Conservation (phyloP, 164 flowering plant genomes). For the Piper betle region DNA sequence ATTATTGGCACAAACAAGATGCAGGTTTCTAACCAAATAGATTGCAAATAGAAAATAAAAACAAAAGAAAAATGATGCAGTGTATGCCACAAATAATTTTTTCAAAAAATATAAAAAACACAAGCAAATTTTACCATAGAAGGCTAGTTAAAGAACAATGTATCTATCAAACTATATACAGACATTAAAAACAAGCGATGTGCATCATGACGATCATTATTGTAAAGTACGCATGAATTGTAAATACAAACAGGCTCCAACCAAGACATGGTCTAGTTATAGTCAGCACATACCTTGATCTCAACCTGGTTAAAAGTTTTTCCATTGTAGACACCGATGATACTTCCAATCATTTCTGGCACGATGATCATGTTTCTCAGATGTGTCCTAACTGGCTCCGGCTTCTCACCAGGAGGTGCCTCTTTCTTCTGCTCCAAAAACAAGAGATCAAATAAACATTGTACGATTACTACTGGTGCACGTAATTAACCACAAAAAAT, state of each 20-base stretch:
- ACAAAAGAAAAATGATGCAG: too few species aligned
- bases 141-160: too few species aligned
- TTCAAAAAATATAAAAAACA: too few species aligned
- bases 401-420: slow-evolving; percentile 13
- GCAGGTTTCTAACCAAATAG: too few species aligned
- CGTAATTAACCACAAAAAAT: neutral
- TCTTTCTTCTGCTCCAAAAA: slow-evolving; percentile 3
- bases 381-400: slow-evolving; percentile 12
- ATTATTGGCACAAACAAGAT: neutral
- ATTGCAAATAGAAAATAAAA: too few species aligned
- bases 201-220: too few species aligned
- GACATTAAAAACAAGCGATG: too few species aligned
- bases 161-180: too few species aligned
- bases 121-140: too few species aligned
- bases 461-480: neutral
- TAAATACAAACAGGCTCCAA: neutral
- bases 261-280: neutral
- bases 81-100: too few species aligned
- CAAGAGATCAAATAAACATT: too few species aligned
- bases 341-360: slow-evolving; percentile 9
- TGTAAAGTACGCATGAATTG: neutral
- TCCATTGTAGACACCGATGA: slow-evolving; percentile 8
- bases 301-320: slow-evolving; percentile 12
- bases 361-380: slow-evolving; percentile 12
- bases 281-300: slow-evolving; percentile 5